These are phyloP conservation scores for Alternaria burnsii DNA, from an alignment of 2,329 filamentous ascomycete genomes.

Conservation along the genomic window DNA sequence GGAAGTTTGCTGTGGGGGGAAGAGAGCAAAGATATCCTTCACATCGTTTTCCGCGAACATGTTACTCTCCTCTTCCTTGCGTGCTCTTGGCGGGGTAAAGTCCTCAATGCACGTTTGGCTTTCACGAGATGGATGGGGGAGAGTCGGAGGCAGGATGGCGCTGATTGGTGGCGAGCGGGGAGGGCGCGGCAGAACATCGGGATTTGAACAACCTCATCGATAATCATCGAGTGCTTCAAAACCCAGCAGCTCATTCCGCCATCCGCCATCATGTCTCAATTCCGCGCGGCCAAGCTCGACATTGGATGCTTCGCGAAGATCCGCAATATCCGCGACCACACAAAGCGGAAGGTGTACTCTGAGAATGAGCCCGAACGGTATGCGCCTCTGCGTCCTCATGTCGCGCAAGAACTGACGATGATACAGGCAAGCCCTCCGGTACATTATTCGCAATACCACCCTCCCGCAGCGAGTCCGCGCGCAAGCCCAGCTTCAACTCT, in stretches of 20 bases:
- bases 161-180: slow-evolving; percentile 20
- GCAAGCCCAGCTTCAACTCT: slow-evolving; percentile 90
- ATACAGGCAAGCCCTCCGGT: slow-evolving; percentile 77
- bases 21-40: slow-evolving; percentile 34
- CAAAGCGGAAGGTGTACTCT: slow-evolving; percentile 92
- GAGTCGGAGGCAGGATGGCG: slow-evolving; percentile 4
- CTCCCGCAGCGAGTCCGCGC: slow-evolving; percentile 83
- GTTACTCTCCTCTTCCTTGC: not conserved
- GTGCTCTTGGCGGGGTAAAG: slow-evolving; percentile 1
- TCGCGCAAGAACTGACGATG: slow-evolving; percentile 6
- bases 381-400: slow-evolving; percentile 24
- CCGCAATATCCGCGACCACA: slow-evolving; percentile 90
- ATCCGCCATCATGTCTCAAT: slow-evolving; percentile 67
- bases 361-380: slow-evolving; percentile 89
- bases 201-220: slow-evolving; percentile 18
- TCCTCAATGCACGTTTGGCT: not conserved
- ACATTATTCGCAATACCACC: slow-evolving; percentile 91
- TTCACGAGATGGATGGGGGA: not conserved
- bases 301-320: slow-evolving; percentile 87
- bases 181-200: slow-evolving; percentile 21
- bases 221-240: slow-evolving; percentile 5
- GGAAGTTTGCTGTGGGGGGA: slow-evolving; percentile 28
- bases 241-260: slow-evolving; percentile 2
- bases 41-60: slow-evolving; percentile 50
- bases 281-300: slow-evolving; percentile 89